Conservation (phyloP, 2,329 filamentous ascomycete species). For the Pezicula radicicola region DNA sequence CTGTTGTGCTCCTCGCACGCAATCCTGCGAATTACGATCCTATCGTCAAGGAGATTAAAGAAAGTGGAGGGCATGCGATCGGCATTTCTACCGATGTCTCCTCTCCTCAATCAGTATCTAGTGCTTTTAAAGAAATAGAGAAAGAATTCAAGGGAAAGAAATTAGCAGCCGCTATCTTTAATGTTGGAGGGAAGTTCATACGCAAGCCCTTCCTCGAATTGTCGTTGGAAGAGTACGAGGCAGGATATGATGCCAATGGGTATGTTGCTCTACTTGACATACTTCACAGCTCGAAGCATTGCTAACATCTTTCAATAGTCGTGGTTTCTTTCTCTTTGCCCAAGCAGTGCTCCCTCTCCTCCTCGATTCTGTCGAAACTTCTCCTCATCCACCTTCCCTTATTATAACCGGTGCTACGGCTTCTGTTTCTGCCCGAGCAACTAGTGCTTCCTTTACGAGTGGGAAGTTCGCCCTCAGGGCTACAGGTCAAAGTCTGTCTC, state of each 20-base stretch:
- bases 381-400: conserved; percentile 68
- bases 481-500: conserved; percentile 70
- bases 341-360: conserved; percentile 69
- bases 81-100: conserved; percentile 67
- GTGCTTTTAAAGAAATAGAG: conserved; percentile 61
- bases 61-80: conserved; percentile 63
- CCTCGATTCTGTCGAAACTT: conserved; percentile 51
- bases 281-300: not conserved
- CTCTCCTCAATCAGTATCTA: conserved; percentile 45
- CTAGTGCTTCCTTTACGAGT: conserved; percentile 68
- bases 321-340: conserved; percentile 74
- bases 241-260: conserved; percentile 44
- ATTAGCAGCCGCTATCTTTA: conserved; percentile 67
- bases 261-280: conserved; percentile 32
- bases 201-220: conserved; percentile 58
- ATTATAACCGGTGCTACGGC: conserved; percentile 89
- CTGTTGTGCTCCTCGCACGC: conserved; percentile 73
- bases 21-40: conserved; percentile 60
- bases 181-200: conserved; percentile 53
- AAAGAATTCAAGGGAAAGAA: conserved; percentile 52
- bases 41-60: conserved; percentile 68
- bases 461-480: conserved; percentile 79
- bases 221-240: conserved; percentile 46
- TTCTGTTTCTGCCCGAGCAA: conserved; percentile 67
- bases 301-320: conserved; percentile 32